Percentiles rank a stretch among this genome's conserved stretches.
Evolutionary conservation across 768 basidiomycete genomes (phyloP).

Genomic region (Termitomyces sp.): DNA sequence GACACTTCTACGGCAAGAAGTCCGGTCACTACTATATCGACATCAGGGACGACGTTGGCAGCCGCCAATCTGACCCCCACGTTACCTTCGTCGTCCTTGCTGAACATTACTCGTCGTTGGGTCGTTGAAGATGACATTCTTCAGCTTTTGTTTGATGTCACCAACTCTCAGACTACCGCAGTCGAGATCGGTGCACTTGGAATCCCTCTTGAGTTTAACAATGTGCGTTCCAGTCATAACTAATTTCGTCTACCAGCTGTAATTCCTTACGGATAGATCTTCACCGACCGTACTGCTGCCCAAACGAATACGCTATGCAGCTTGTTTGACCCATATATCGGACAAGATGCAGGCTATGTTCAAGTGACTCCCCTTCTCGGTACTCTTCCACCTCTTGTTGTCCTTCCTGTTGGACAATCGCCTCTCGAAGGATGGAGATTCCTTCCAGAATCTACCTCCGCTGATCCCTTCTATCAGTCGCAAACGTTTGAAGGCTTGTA

Average conservation of each 20-base stretch:
- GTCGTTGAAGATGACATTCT: conserved; percentile 33
- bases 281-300: conserved; percentile 45
- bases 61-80: conserved; percentile 45
- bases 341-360: conserved; percentile 48
- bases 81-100: conserved; percentile 34
- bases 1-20: conserved; percentile 38
- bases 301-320: conserved; percentile 48
- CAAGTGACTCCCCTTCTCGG: conserved; percentile 49
- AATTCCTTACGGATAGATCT: conserved; percentile 32
- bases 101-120: conserved; percentile 51
- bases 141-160: conserved; percentile 44
- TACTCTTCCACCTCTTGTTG: conserved; percentile 45
- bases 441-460: conserved; percentile 42
- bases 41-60: conserved; percentile 39
- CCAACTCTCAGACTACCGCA: conserved; percentile 36
- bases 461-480: conserved; percentile 44
- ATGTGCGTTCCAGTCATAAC: conserved; percentile 27
- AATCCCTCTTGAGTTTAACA: conserved; percentile 50
- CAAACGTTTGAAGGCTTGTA: conserved; percentile 56
- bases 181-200: conserved; percentile 53
- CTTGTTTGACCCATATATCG: conserved; percentile 52
- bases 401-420: conserved; percentile 36
- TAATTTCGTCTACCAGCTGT: neutral
- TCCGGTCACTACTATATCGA: conserved; percentile 29
- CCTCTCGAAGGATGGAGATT: conserved; percentile 59